phyloP scores from a whole-genome alignment of 176 grass and related monocot genomes.

The Eremochloa ophiuroides region DNA sequence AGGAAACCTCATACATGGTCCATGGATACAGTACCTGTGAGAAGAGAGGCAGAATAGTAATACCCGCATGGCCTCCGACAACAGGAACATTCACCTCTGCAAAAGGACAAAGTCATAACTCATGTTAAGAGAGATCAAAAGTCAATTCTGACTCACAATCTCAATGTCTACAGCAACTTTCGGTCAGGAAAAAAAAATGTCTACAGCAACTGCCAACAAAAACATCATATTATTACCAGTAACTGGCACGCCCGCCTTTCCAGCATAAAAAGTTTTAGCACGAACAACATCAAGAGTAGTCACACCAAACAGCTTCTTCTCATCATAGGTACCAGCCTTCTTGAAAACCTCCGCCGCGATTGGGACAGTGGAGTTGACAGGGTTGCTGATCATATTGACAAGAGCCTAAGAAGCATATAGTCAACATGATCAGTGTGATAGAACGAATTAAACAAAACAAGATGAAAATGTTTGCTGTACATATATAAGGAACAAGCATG shows the following conservation, averaged over 20 bases:
- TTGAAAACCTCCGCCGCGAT: constrained; percentile 93
- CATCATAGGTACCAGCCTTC: constrained; percentile 82
- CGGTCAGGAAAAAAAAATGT: too few species aligned
- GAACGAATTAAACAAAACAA: not conserved
- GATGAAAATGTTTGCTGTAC: not conserved
- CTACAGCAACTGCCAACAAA: not conserved
- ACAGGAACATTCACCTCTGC: constrained; percentile 81
- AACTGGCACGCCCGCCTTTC: constrained; percentile 72
- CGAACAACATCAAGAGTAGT: constrained; percentile 92
- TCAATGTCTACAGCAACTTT: not conserved
- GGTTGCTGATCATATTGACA: constrained; percentile 96
- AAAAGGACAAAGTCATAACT: constrained; percentile 11
- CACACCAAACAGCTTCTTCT: constrained; percentile 89
- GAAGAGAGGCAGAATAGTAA: constrained; percentile 84
- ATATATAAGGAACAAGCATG: not conserved
- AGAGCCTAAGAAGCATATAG: constrained; percentile 48
- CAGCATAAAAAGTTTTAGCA: constrained; percentile 89
- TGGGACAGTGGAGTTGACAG: constrained; percentile 84
- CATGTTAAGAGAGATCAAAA: not conserved
- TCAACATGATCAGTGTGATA: not conserved
- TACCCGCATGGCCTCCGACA: constrained; percentile 82
- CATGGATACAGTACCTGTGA: constrained; percentile 50
- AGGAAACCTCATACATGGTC: not conserved
- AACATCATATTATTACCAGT: constrained; percentile 29
- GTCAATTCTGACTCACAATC: not conserved